These are phyloP conservation scores for Fusarium kyushuense DNA, from an alignment of 2,329 filamentous ascomycete species.

Conservation along the genomic window DNA sequence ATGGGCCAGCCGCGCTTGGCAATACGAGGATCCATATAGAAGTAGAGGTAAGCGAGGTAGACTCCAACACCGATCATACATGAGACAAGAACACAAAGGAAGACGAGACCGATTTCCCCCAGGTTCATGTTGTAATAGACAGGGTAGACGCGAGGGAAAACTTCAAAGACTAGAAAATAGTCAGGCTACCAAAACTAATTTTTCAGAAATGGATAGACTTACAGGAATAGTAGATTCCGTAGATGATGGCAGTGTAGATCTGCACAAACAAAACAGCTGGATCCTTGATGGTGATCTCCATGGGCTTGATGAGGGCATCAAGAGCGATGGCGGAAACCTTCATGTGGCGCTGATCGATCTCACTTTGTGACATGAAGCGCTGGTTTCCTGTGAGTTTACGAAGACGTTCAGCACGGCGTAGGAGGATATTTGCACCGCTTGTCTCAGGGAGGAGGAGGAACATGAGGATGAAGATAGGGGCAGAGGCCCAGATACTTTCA, in stretches of 20 bases:
- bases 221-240: slow-evolving; percentile 71
- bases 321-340: slow-evolving; percentile 60
- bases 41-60: slow-evolving; percentile 66
- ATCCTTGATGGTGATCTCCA: slow-evolving; percentile 70
- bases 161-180: slow-evolving; percentile 64
- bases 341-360: slow-evolving; percentile 71
- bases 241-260: slow-evolving; percentile 71
- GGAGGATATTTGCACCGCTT: slow-evolving; percentile 67
- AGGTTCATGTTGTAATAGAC: slow-evolving; percentile 70
- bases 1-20: slow-evolving; percentile 60
- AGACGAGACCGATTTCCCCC: slow-evolving; percentile 69
- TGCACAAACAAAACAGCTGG: slow-evolving; percentile 73
- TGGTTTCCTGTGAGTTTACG: slow-evolving; percentile 69
- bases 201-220: slow-evolving; percentile 15
- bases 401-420: slow-evolving; percentile 70
- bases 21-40: slow-evolving; percentile 64
- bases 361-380: slow-evolving; percentile 70
- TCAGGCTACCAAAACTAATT: slow-evolving; percentile 10
- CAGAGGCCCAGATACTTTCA: slow-evolving; percentile 72
- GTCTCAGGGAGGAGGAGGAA: slow-evolving; percentile 75
- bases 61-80: slow-evolving; percentile 63
- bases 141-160: slow-evolving; percentile 74
- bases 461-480: slow-evolving; percentile 70
- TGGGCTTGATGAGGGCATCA: slow-evolving; percentile 71
- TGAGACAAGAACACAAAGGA: slow-evolving; percentile 70